Base-by-base conservation (phyloP, 2,329 filamentous ascomycete genomes). In the Pseudocercospora vitis region DNA sequence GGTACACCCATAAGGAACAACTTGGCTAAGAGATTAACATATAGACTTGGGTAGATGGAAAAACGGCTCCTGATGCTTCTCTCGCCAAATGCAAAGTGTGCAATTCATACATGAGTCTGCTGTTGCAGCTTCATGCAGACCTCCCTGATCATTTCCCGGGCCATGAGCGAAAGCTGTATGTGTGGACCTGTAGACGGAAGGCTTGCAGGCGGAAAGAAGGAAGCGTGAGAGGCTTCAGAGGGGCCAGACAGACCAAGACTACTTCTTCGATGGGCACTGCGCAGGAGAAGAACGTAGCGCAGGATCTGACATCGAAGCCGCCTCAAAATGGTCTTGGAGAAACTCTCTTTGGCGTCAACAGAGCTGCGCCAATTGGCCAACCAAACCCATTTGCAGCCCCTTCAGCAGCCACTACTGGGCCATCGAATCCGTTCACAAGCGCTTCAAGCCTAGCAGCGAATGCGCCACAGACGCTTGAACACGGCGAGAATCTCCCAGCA, bases 41-140 rank as follows among this genome's bases (percentile, higher is more conserved):
- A 44, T 59, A 94, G 92, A 85, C 86, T 72, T 99, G 94, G 94
- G 77, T 96, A 31, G 86, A 91, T 63, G 73, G 80, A n/a, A 75
- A 79, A 49, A 82, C 79, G 33, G 78, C 87, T 3, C 88, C 92
- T 6, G 88, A 89, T 1, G 87, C 87, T 19, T 77, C 85, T 0
- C 80, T 95, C 7, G 90, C 88, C 18, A 87, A 85, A 73, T 99
- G 94, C 77, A 90, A 88, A 73, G 81, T 88, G 61, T 99, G 94
- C 82, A 88, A 90, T 62, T 82, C 85, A 48, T 74, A 89, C 48
- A 90, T 96, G 83, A 85, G 84, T 1, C 80, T 97, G 8, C 81
- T 99, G 2, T 81, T 99, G 42, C 91, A 99, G 72, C 81, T 99
- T 23, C 90, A 99, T 72, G 91, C 84, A 65, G 91, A 96, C 69